These are phyloP conservation scores for Schizopora paradoxa DNA, from an alignment of 1,284 basidiomycete genomes.

Conservation along the genomic window DNA sequence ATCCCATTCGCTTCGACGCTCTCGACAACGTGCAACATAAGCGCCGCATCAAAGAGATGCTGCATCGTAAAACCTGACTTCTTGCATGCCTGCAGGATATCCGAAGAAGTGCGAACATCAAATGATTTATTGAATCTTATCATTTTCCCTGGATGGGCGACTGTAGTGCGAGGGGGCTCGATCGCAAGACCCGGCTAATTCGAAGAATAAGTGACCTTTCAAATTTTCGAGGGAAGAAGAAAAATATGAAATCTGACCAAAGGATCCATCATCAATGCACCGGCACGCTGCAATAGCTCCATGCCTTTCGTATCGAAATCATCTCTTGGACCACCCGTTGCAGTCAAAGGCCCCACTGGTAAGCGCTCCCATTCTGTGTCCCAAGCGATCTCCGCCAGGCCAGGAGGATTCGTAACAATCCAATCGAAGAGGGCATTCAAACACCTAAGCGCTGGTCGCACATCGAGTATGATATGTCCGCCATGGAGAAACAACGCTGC, in stretches of 20 bases:
- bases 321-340: constrained; percentile 17
- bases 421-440: constrained; percentile 14
- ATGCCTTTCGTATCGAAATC: constrained; percentile 12
- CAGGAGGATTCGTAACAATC: constrained; percentile 11
- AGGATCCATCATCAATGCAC: background rate
- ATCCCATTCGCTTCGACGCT: background rate
- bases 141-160: background rate
- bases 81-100: background rate
- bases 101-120: background rate
- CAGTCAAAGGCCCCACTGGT: constrained; percentile 16
- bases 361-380: constrained; percentile 17
- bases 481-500: constrained; percentile 15
- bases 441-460: constrained; percentile 13
- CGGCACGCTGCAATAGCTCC: constrained; percentile 5
- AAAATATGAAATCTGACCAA: background rate
- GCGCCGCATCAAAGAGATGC: background rate
- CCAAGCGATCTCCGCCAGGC: constrained; percentile 9
- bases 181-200: background rate
- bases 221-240: no score
- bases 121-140: background rate
- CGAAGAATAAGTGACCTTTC: background rate
- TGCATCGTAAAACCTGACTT: background rate
- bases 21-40: background rate
- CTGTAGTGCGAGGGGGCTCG: background rate
- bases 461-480: constrained; percentile 17